Evolutionary conservation across 495 filamentous ascomycete species (phyloP).

Genomic region (Apiosordaria backusii): DNA sequence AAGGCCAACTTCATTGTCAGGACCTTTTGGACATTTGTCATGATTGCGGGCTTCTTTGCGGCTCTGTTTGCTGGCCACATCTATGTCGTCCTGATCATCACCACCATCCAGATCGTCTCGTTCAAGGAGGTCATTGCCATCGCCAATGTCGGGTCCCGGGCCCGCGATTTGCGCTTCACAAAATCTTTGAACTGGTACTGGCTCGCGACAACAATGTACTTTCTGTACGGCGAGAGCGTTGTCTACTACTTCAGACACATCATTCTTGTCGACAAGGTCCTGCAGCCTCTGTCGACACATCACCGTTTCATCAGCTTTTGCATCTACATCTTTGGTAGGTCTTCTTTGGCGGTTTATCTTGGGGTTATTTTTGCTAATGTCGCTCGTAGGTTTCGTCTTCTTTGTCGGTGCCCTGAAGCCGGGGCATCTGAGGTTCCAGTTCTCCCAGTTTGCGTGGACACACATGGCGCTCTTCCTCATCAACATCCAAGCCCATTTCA

Average conservation of each 20-base stretch:
- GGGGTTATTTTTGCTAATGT: background rate
- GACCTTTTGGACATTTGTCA: conserved; percentile 96
- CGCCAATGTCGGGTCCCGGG: conserved; percentile 85
- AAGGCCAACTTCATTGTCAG: conserved; percentile 96
- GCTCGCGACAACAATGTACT: conserved; percentile 98
- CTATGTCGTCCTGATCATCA: conserved; percentile 90
- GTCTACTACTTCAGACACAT: conserved; percentile 99
- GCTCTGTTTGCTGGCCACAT: conserved; percentile 93
- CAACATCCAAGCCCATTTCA: conserved; percentile 96
- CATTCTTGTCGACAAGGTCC: conserved; percentile 85
- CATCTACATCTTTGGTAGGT: conserved; percentile 90
- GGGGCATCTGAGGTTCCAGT: conserved; percentile 95
- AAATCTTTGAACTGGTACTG: conserved; percentile 99
- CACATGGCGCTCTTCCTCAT: conserved; percentile 99
- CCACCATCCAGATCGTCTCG: conserved; percentile 89
- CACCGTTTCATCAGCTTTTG: conserved; percentile 98
- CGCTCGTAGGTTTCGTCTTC: conserved; percentile 82
- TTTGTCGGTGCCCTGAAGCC: conserved; percentile 96
- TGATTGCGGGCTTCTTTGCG: conserved; percentile 91
- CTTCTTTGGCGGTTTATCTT: background rate
- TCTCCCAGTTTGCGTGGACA: conserved; percentile 98
- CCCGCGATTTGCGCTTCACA: conserved; percentile 87
- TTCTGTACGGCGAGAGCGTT: conserved; percentile 95
- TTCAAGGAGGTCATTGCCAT: conserved; percentile 99
- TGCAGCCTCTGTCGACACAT: conserved; percentile 91